A percentile compares a stretch with the other conserved stretches of the same genome.
phyloP scores from a whole-genome alignment of 768 basidiomycete species.

The Mycena latifolia region DNA sequence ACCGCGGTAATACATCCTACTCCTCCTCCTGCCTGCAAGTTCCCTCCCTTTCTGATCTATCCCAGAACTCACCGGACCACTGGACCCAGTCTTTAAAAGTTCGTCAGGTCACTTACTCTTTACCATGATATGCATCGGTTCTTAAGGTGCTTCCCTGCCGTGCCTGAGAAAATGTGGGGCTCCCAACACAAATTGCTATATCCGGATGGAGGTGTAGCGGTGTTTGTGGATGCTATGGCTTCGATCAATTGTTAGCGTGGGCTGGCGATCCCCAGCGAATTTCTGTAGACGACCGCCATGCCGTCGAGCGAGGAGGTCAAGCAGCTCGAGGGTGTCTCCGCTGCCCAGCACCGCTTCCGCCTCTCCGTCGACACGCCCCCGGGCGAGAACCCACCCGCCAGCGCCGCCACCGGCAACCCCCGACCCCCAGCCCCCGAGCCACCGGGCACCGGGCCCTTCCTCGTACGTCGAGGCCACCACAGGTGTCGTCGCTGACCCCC shows the following conservation, averaged over 20 bases:
- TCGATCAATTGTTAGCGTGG: constrained; percentile 5
- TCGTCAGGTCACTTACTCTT: too few relatives aligned
- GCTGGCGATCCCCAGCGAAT: constrained; percentile 16
- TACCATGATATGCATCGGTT: too few relatives aligned
- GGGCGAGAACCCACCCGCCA: constrained; percentile 6
- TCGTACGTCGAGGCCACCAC: constrained; percentile 1
- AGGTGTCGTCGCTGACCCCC: constrained; percentile 5
- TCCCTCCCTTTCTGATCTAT: too few relatives aligned
- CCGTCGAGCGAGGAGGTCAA: constrained; percentile 24
- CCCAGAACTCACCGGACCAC: too few relatives aligned
- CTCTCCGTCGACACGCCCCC: constrained; percentile 12
- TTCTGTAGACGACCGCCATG: constrained; percentile 5
- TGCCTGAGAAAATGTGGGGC: too few relatives aligned
- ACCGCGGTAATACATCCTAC: too few relatives aligned
- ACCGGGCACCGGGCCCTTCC: constrained; percentile 12
- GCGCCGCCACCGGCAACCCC: not conserved
- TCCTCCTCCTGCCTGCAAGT: too few relatives aligned
- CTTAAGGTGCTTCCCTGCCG: too few relatives aligned
- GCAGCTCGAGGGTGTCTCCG: constrained; percentile 20
- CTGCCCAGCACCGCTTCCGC: constrained; percentile 33
- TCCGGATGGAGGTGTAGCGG: constrained; percentile 13
- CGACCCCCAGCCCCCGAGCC: not conserved
- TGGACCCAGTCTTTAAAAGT: too few relatives aligned
- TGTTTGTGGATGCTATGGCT: constrained; percentile 10
- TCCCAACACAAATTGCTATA: too few relatives aligned